Evolutionary conservation across 2,329 filamentous ascomycete species (phyloP), one percentile per base, ranked within the genome.

Genomic region (Elsinoe perseae): DNA sequence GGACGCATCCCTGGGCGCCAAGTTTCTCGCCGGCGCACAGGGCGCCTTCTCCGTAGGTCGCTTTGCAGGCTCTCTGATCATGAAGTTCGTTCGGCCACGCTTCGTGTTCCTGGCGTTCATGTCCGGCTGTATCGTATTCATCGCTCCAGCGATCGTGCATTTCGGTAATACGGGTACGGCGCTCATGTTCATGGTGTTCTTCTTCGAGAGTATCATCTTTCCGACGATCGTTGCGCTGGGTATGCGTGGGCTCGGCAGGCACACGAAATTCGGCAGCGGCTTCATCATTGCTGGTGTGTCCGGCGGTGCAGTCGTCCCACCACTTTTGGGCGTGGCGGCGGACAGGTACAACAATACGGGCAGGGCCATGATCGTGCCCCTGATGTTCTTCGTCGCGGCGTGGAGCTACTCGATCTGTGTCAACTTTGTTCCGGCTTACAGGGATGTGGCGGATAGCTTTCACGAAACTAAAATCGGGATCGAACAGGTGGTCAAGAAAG

Each of bases 161-260:
- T 68, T 66, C 14, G 78, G 76, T 27, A 75, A 77, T 56, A 70
- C 73, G 0, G 78, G 78, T 14, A 75, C 83, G 57, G 50, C 63
- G 9, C 84, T 88, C 61, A 73, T 87, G 2, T 75, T 84, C 36
- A 64, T 91, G 25, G 86, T 87, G 61, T 84, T 89, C 61, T 89
- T 95, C 69, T 89, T 87, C 65, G 88, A 92, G 68, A 87, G 85
- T 0, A 88, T 89, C 53, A 81, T 89, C 63, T 95, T 88, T 76
- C 89, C 90, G 0, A 83, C 91, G 1, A 84, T 93, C 58, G 89
- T 90, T 62, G 83, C 87, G 2, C 78, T 93, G 10, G 87, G 86
- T 2, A 83, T 95, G 58, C 81, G 88, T 20, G 86, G 86, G 1
- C 76, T 90, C 1, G 87, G 88, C 4, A 80, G 83, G 16, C 84